These are phyloP conservation scores for Vigna reflexopilosa DNA, from an alignment of 306 rosid genomes.

Conservation along the genomic window DNA sequence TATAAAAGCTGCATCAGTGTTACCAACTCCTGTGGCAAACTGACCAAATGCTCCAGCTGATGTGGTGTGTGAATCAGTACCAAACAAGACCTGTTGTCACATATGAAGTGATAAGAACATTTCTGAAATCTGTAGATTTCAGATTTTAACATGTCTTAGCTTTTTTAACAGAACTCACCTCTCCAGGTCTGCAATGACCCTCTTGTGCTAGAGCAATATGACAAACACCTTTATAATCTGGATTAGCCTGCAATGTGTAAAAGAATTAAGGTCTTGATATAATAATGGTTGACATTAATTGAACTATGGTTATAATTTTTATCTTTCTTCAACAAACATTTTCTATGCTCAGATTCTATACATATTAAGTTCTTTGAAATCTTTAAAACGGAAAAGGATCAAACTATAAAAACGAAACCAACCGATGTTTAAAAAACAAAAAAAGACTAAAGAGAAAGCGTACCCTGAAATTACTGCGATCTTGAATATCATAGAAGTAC, in stretches of 20 bases:
- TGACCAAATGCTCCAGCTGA: constrained; percentile 97
- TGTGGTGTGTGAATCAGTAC: constrained; percentile 91
- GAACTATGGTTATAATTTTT: no score
- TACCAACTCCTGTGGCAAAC: constrained; percentile 85
- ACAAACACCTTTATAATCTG: constrained; percentile 88
- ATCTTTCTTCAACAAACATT: no score
- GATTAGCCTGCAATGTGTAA: constrained; percentile 67
- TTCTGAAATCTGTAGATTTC: constrained; percentile 28
- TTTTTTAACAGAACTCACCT: constrained; percentile 54
- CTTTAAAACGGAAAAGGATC: no score
- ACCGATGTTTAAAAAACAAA: background rate
- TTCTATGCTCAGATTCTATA: no score
- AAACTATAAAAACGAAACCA: background rate
- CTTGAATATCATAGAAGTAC: constrained; percentile 86
- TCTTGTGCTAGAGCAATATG: constrained; percentile 91
- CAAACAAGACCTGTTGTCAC: constrained; percentile 73
- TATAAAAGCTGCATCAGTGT: constrained; percentile 87
- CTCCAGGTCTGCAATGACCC: constrained; percentile 96
- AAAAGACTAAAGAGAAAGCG: background rate
- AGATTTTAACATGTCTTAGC: constrained; percentile 9
- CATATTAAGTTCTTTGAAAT: no score
- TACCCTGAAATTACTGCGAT: constrained; percentile 82
- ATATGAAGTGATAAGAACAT: constrained; percentile 28
- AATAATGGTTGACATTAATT: no score
- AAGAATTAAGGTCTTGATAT: no score